Evolutionary conservation across 1,284 basidiomycete species (phyloP).

Genomic region (Sanguinoderma infundibulare): DNA sequence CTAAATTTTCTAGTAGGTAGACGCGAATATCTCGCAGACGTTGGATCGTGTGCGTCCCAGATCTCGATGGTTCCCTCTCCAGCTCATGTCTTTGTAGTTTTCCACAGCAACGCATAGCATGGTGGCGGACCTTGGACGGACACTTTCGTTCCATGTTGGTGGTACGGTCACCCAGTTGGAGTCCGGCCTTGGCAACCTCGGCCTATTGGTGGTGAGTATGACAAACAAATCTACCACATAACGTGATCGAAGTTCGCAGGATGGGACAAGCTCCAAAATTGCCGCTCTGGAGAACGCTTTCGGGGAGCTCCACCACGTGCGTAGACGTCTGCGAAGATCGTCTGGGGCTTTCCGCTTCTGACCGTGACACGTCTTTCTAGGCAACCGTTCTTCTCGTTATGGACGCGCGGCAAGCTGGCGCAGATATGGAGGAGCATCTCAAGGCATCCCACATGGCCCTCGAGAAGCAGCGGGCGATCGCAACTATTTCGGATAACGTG

Average conservation of each 20-base stretch:
- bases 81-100: constrained; percentile 6
- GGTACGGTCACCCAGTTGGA: neutral
- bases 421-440: constrained; percentile 31
- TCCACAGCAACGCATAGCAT: neutral
- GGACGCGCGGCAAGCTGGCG: constrained; percentile 28
- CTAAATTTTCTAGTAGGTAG: constrained; percentile 2
- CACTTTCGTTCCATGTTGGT: neutral
- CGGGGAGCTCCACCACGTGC: constrained; percentile 35
- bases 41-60: neutral
- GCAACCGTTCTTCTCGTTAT: constrained; percentile 23
- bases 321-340: neutral
- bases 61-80: too few relatives aligned
- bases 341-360: neutral
- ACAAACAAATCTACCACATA: neutral
- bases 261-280: constrained; percentile 23
- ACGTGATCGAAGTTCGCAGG: neutral
- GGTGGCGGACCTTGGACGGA: neutral
- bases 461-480: constrained; percentile 40
- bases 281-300: constrained; percentile 32
- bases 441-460: constrained; percentile 35
- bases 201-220: neutral
- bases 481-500: constrained; percentile 41
- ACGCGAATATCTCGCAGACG: neutral
- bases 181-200: neutral
- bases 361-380: constrained; percentile 10